phyloP scores from a whole-genome alignment of 306 rosid genomes.

The Prinsepia uniflora region DNA sequence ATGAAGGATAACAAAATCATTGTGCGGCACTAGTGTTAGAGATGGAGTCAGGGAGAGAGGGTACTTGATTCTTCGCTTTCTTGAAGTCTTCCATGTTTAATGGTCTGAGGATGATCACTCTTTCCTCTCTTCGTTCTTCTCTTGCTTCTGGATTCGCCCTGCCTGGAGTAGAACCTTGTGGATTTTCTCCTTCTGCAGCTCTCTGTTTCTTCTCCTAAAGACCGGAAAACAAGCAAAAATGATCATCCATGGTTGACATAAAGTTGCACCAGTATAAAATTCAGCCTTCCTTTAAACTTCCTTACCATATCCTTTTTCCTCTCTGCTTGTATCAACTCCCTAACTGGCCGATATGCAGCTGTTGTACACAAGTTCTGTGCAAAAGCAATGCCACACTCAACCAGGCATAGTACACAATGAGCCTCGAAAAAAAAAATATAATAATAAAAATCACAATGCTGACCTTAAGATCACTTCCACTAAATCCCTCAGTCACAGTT shows the following conservation, averaged over 20 bases:
- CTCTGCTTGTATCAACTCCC: constrained; percentile 84
- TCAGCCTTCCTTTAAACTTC: not conserved
- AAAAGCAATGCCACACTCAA: constrained; percentile 11
- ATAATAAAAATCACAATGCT: not conserved
- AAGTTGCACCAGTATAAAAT: not conserved
- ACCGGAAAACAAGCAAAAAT: not conserved
- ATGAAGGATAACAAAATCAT: not conserved
- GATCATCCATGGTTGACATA: constrained; percentile 2
- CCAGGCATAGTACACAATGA: constrained; percentile 11
- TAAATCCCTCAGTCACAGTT: constrained; percentile 79
- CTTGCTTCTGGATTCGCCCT: constrained; percentile 22
- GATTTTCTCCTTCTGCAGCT: constrained; percentile 28
- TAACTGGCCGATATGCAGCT: constrained; percentile 87
- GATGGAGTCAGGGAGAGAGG: not conserved
- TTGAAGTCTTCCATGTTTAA: constrained; percentile 77
- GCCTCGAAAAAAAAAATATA: not conserved
- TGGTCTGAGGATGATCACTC: constrained; percentile 72
- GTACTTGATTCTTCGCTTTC: constrained; percentile 79
- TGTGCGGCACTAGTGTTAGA: not conserved
- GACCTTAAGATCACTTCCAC: constrained; percentile 97
- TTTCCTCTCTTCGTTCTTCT: constrained; percentile 41
- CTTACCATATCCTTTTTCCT: constrained; percentile 66
- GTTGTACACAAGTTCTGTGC: constrained; percentile 81
- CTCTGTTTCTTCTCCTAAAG: constrained; percentile 61
- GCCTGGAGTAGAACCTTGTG: constrained; percentile 12